Evolutionary conservation across 192 early-diverging fungal species (phyloP).

Genomic region (Haplosporangium gracile): DNA sequence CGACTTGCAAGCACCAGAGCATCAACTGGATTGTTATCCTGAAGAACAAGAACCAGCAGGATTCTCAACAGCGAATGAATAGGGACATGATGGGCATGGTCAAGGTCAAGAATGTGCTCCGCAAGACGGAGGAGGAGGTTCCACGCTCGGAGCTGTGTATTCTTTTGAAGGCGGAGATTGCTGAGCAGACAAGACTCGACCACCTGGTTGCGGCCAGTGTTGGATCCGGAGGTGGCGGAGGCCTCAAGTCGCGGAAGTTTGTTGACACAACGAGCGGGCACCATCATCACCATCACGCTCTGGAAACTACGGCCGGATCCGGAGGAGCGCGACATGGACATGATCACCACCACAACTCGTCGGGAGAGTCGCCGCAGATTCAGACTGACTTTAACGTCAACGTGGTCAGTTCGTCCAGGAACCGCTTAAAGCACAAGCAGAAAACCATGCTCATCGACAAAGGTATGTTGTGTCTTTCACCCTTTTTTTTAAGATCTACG

Average conservation of each 20-base stretch:
- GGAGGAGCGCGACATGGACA: slow-evolving; percentile 47
- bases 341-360: slow-evolving; percentile 55
- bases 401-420: slow-evolving; percentile 58
- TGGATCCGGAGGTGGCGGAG: slow-evolving; percentile 43
- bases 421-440: slow-evolving; percentile 70
- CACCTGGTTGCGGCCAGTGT: slow-evolving; percentile 59
- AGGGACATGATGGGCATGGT: slow-evolving; percentile 58
- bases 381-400: slow-evolving; percentile 59
- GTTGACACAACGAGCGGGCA: slow-evolving; percentile 8
- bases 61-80: slow-evolving; percentile 27
- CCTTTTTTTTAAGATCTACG: slow-evolving; percentile 28
- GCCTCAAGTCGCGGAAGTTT: slow-evolving; percentile 18
- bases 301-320: slow-evolving; percentile 34
- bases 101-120: slow-evolving; percentile 83
- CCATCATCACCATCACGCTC: slow-evolving; percentile 16
- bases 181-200: slow-evolving; percentile 75
- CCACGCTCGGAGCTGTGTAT: slow-evolving; percentile 67
- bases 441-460: slow-evolving; percentile 69
- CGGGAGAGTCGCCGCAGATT: slow-evolving; percentile 48
- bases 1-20: slow-evolving; percentile 72
- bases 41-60: slow-evolving; percentile 64
- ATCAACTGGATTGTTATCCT: slow-evolving; percentile 88
- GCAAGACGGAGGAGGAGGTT: slow-evolving; percentile 79
- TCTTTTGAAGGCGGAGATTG: slow-evolving; percentile 73
- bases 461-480: slow-evolving; percentile 41